phyloP scores from a whole-genome alignment of 352 stramenopile genomes.

The Peronospora destructor region DNA sequence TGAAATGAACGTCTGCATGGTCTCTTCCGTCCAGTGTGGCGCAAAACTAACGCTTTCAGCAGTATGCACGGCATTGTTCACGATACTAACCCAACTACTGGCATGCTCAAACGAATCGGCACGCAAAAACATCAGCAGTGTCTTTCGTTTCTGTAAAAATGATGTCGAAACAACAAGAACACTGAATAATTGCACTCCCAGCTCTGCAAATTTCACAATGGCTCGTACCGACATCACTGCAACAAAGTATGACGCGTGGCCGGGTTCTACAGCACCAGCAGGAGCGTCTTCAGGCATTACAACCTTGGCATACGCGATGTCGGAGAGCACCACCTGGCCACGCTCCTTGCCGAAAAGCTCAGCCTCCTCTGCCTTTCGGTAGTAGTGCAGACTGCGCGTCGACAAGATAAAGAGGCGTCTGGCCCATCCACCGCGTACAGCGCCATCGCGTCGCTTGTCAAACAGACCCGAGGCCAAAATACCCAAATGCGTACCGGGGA shows the following conservation, averaged over 20 bases:
- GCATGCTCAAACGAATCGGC: constrained; percentile 67
- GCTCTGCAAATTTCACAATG: not conserved
- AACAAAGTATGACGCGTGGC: constrained; percentile 52
- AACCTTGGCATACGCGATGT: constrained; percentile 74
- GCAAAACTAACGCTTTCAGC: constrained; percentile 60
- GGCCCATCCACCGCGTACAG: constrained; percentile 75
- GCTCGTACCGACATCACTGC: constrained; percentile 61
- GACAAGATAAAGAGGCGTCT: constrained; percentile 78
- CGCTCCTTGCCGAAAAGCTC: constrained; percentile 83
- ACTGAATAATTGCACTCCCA: constrained; percentile 2
- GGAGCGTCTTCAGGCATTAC: constrained; percentile 67
- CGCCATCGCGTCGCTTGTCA: constrained; percentile 79
- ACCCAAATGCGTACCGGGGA: constrained; percentile 64
- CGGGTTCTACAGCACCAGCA: constrained; percentile 59
- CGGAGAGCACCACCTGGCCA: constrained; percentile 58
- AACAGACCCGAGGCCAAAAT: constrained; percentile 69
- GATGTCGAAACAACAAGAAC: not conserved
- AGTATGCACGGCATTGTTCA: constrained; percentile 73
- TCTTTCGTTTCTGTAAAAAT: constrained; percentile 57
- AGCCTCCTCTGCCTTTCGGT: constrained; percentile 70
- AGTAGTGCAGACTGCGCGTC: constrained; percentile 77
- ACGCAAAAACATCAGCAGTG: constrained; percentile 71
- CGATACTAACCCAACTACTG: constrained; percentile 65
- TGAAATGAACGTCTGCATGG: constrained; percentile 68
- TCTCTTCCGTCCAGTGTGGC: constrained; percentile 57